phyloP scores from a whole-genome alignment of 495 filamentous ascomycete genomes.

The Terfezia claveryi region DNA sequence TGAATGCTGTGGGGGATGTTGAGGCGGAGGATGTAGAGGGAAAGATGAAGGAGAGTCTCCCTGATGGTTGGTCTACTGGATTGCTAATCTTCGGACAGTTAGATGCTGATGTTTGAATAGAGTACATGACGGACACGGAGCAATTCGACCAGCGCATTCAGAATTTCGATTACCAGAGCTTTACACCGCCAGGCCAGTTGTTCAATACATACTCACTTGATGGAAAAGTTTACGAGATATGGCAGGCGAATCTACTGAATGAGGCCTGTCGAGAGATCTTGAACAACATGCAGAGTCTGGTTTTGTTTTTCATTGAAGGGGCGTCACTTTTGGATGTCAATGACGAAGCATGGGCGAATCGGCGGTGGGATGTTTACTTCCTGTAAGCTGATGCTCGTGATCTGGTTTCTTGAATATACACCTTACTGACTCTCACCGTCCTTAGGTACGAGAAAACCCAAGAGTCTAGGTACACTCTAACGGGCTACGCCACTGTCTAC shows the following conservation, averaged over 20 bases:
- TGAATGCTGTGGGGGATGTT: slow-evolving; percentile 47
- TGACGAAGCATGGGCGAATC: slow-evolving; percentile 47
- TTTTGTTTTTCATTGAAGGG: slow-evolving; percentile 82
- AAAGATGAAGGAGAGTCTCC: slow-evolving; percentile 43
- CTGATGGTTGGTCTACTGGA: slow-evolving; percentile 31
- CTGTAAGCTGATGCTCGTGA: slow-evolving; percentile 5
- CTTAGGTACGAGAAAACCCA: slow-evolving; percentile 38
- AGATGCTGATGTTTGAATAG: background rate
- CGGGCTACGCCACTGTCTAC: slow-evolving; percentile 47
- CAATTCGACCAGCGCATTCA: slow-evolving; percentile 5
- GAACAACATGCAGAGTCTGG: slow-evolving; percentile 57
- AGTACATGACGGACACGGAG: background rate
- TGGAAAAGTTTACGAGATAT: slow-evolving; percentile 28
- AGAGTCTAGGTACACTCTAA: slow-evolving; percentile 15
- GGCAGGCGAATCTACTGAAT: slow-evolving; percentile 28
- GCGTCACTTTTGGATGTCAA: slow-evolving; percentile 49
- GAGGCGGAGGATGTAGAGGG: slow-evolving; percentile 43
- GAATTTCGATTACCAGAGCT: slow-evolving; percentile 20
- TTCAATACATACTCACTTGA: slow-evolving; percentile 20
- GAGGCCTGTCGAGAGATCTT: slow-evolving; percentile 39
- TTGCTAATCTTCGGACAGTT: background rate
- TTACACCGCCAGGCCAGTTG: slow-evolving; percentile 33
- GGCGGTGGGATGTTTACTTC: slow-evolving; percentile 78
- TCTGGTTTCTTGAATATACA: too few species aligned
- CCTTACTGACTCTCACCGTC: background rate